Conservation (phyloP, 257 asterid species). For the Solanum bulbocastanum region DNA sequence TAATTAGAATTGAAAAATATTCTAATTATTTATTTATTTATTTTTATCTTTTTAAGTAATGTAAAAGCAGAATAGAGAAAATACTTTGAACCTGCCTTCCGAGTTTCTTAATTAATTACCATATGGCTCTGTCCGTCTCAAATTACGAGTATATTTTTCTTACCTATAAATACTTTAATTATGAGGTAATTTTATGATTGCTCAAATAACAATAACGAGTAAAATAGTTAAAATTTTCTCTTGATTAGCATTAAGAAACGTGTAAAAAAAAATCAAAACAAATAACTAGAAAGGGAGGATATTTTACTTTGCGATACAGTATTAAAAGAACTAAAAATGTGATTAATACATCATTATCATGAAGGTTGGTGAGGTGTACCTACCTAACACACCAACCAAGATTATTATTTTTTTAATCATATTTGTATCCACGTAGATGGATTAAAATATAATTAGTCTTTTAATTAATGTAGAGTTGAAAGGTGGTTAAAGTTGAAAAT, state of each 20-base stretch:
- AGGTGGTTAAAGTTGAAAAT: background rate
- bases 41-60: background rate
- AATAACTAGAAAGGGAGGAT: background rate
- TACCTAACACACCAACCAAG: slow-evolving; percentile 11
- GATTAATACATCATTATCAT: slow-evolving; percentile 6
- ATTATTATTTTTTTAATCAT: background rate
- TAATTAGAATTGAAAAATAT: background rate
- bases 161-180: background rate
- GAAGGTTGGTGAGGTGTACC: slow-evolving; percentile 24
- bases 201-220: no score
- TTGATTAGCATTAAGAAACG: no score
- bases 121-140: background rate
- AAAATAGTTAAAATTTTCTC: no score
- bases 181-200: background rate
- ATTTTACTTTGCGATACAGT: background rate
- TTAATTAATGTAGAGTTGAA: background rate
- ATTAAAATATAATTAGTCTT: background rate
- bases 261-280: background rate
- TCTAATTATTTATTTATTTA: background rate
- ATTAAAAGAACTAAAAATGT: background rate
- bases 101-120: background rate
- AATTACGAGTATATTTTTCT: no score
- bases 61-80: background rate
- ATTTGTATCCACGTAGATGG: background rate
- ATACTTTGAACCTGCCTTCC: background rate